Percentiles rank a stretch among this genome's conserved stretches.
phyloP scores from a whole-genome alignment of 345 rosid genomes.

The Eucalyptus erythrocorys region DNA sequence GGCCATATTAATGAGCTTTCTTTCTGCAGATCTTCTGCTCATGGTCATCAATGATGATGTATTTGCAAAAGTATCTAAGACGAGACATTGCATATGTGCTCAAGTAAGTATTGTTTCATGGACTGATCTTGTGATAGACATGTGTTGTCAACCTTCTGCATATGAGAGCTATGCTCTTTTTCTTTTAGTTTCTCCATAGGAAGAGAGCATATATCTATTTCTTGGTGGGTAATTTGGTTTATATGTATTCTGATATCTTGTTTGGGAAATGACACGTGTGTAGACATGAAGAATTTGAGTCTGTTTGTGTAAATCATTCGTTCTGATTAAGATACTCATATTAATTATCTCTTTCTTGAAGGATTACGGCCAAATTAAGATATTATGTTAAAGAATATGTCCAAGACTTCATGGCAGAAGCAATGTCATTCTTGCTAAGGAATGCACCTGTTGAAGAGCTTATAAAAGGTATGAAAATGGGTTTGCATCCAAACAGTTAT shows the following conservation, averaged over 20 bases:
- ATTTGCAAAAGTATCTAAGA: constrained; percentile 59
- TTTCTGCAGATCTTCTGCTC: constrained; percentile 58
- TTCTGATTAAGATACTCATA: background rate
- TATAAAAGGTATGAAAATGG: constrained; percentile 32
- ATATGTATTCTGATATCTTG: background rate
- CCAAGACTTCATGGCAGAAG: constrained; percentile 63
- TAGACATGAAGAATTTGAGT: background rate
- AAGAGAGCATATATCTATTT: background rate
- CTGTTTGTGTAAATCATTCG: background rate
- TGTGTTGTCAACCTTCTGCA: background rate
- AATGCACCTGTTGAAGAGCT: constrained; percentile 48
- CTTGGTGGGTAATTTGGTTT: background rate
- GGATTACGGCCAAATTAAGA: constrained; percentile 59
- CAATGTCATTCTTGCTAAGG: constrained; percentile 82
- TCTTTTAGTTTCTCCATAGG: background rate
- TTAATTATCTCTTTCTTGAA: constrained; percentile 8
- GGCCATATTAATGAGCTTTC: background rate
- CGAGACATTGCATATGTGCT: constrained; percentile 37
- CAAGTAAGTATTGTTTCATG: constrained; percentile 31
- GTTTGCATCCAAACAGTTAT: background rate
- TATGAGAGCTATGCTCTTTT: background rate
- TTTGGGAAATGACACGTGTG: background rate
- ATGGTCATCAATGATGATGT: constrained; percentile 59
- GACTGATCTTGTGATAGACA: background rate
- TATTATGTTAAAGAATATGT: constrained; percentile 56